Evolutionary conservation across 371 early-diverging fungal genomes (phyloP).

Genomic region (Rhizopus stolonifer): DNA sequence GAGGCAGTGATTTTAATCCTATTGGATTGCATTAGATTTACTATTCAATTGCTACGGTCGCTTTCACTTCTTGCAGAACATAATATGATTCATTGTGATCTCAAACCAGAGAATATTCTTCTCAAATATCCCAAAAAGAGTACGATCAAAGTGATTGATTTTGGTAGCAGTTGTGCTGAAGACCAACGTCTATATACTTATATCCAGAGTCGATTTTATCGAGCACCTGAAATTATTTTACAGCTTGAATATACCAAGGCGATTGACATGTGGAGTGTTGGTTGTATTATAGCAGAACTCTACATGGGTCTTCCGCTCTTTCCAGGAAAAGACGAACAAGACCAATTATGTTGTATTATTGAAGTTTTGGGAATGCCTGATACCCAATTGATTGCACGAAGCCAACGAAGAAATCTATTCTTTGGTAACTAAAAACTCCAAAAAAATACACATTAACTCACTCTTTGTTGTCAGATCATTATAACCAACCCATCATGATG

Average conservation of each 20-base stretch:
- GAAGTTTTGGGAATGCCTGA: slow-evolving; percentile 88
- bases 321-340: slow-evolving; percentile 95
- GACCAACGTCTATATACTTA: slow-evolving; percentile 92
- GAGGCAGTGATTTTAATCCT: too few species aligned
- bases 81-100: slow-evolving; percentile 96
- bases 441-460: not conserved
- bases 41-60: slow-evolving; percentile 87
- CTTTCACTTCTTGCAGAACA: slow-evolving; percentile 70
- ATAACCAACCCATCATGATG: slow-evolving; percentile 71
- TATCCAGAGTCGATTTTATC: slow-evolving; percentile 97
- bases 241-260: slow-evolving; percentile 80
- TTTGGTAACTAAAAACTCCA: slow-evolving; percentile 59
- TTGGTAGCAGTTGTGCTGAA: slow-evolving; percentile 93
- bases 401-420: slow-evolving; percentile 78
- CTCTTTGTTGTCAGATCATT: too few species aligned
- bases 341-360: slow-evolving; percentile 93
- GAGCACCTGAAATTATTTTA: slow-evolving; percentile 89
- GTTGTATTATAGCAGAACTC: slow-evolving; percentile 98
- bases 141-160: slow-evolving; percentile 97
- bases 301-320: slow-evolving; percentile 91
- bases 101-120: slow-evolving; percentile 96
- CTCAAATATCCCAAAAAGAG: slow-evolving; percentile 73
- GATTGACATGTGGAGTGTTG: slow-evolving; percentile 99
- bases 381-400: slow-evolving; percentile 70
- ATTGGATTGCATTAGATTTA: slow-evolving; percentile 49